Percentiles rank a stretch among this genome's conserved stretches.
Conservation (phyloP, 202 grass and related monocot species). For the Carex arenaria region DNA sequence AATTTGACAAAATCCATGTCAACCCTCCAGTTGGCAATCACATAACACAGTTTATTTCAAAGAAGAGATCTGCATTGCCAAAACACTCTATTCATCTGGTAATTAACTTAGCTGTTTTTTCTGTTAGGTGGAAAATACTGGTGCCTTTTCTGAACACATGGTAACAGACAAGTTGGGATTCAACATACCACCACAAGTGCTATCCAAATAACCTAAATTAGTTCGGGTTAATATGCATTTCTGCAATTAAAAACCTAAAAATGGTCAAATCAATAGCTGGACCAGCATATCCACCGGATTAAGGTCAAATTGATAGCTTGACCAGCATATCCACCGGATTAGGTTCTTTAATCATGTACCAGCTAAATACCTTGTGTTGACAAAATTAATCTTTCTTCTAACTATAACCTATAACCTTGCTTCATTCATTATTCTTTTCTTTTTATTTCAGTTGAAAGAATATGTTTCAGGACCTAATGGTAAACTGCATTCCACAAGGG, state of each 20-base stretch:
- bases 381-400: not conserved
- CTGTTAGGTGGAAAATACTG: not conserved
- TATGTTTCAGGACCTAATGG: not conserved
- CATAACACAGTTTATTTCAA: not conserved
- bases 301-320: not conserved
- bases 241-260: not conserved
- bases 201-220: not conserved
- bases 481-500: not conserved
- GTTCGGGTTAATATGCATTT: not conserved
- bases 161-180: not conserved
- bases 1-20: not conserved
- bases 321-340: not conserved
- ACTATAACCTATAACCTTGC: not conserved
- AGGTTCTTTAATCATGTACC: not conserved
- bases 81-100: slow-evolving; percentile 12
- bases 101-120: not conserved
- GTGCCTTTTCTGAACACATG: not conserved
- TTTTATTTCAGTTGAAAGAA: slow-evolving; percentile 7
- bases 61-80: not conserved
- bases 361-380: not conserved
- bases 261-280: not conserved
- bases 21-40: not conserved
- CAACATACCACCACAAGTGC: not conserved
- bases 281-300: not conserved
- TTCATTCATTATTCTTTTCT: not conserved